Base-by-base conservation (phyloP, 495 filamentous ascomycete genomes). In the Entonaema liquescens region DNA sequence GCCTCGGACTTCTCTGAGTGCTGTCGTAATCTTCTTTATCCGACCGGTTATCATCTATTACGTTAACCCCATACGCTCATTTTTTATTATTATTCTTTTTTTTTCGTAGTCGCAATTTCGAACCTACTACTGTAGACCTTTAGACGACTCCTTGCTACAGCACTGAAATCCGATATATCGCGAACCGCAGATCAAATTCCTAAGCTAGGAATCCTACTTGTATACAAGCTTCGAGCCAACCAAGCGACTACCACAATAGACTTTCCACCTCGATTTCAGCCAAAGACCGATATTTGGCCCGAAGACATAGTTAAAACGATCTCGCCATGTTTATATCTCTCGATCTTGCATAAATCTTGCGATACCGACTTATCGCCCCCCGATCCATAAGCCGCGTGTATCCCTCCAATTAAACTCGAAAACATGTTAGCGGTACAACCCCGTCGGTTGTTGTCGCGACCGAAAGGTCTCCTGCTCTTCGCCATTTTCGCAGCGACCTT, bases 371-470 rank as follows among this genome's bases (percentile, higher is more conserved):
- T 54, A 54, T 65, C 62, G 65, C 57, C 21, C 44, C 60, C 47
- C 17, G 42, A 15, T 21, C 15, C 38, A 6, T 40, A 61, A 56
- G 28, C 55, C 47, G 40, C 61, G 17, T 62, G 25, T 66, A 65
- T 55, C 28, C 44, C 13, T 50, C 55, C 28, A 64, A 56, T 42
- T 25, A 21, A 21, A n/a, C 53, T 47, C 38, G 60, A 47, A 42
- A 70, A 63, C 59, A 72, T 79, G 78, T 68, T 80, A 29, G 80
- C 80, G 58, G 69, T 75, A 26, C 79, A 81, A 64, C 69, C 77
- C n/a, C 79, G 79, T 76, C 89, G 82, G 76, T 89, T 73, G 68
- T 80, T 74, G 67, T 85, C 70, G 82, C 86, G 61, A 82, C 88
- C 63, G 76, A 83, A 68, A 69, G 74, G 70, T 35, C 60, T 76